phyloP scores from a whole-genome alignment of 352 stramenopile genomes.

The Phytophthora litchii region DNA sequence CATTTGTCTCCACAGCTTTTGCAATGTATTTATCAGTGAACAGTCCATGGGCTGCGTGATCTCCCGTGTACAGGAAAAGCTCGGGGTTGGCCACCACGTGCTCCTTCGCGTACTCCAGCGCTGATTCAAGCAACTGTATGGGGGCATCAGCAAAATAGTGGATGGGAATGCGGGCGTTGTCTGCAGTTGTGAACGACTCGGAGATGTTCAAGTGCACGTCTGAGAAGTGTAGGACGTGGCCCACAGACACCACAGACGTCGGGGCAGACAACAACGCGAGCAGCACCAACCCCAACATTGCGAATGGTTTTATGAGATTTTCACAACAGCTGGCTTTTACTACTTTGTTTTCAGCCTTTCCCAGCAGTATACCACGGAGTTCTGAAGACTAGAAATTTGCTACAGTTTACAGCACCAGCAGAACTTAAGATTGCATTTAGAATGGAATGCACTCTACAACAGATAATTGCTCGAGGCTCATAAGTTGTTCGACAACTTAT shows the following conservation, averaged over 20 bases:
- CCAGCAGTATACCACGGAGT: too few species aligned
- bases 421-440: too few species aligned
- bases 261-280: slow-evolving; percentile 9
- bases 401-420: too few species aligned
- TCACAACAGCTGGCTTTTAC: too few species aligned
- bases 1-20: slow-evolving; percentile 66
- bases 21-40: slow-evolving; percentile 71
- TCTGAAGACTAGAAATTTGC: too few species aligned
- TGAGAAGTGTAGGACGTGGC: slow-evolving; percentile 80
- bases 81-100: slow-evolving; percentile 61
- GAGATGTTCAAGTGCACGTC: slow-evolving; percentile 88
- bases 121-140: slow-evolving; percentile 66
- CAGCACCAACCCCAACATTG: slow-evolving; percentile 4
- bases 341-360: too few species aligned
- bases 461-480: too few species aligned
- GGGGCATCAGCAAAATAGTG: slow-evolving; percentile 64
- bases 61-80: slow-evolving; percentile 83
- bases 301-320: neutral
- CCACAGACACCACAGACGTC: slow-evolving; percentile 16
- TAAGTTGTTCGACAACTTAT: too few species aligned
- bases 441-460: too few species aligned
- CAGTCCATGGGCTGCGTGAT: slow-evolving; percentile 70
- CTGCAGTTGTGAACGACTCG: slow-evolving; percentile 32
- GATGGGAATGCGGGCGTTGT: slow-evolving; percentile 47
- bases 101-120: slow-evolving; percentile 66